Conservation (phyloP, 306 rosid species). For the Betula pendula region DNA sequence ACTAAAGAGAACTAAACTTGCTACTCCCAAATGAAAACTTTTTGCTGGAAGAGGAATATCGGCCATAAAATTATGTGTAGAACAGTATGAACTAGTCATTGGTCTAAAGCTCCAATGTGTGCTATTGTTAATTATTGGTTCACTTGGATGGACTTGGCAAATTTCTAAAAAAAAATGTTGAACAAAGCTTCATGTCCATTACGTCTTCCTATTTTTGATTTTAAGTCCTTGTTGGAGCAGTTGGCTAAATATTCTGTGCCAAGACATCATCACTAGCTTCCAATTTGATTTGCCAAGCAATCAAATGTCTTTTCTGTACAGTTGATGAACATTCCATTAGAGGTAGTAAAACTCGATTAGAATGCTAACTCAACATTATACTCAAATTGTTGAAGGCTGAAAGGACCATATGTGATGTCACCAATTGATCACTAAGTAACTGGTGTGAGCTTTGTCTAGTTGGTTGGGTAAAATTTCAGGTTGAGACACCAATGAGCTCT, state of each 20-base stretch:
- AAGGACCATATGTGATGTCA: not conserved
- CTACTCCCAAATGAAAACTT: not conserved
- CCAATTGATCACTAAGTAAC: not conserved
- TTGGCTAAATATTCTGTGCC: not conserved
- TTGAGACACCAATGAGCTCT: conserved; percentile 1
- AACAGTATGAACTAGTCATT: not conserved
- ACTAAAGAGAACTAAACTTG: not conserved
- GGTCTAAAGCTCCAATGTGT: not conserved
- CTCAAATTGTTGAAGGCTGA: not conserved
- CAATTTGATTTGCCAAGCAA: not conserved
- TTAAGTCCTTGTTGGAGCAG: not conserved
- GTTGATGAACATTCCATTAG: not conserved
- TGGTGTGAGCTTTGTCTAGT: not conserved
- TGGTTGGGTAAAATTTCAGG: not conserved
- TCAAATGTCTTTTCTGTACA: not conserved
- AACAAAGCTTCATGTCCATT: not conserved
- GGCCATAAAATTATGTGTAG: not conserved
- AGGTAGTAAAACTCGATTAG: not conserved
- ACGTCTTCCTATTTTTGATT: not conserved
- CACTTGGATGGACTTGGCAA: not conserved
- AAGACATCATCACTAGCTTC: not conserved
- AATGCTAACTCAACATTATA: not conserved
- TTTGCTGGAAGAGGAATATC: not conserved
- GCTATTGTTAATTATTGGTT: not conserved
- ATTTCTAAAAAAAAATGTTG: not conserved